phyloP scores from a whole-genome alignment of 2,329 filamentous ascomycete species.

The Apiospora sp. region DNA sequence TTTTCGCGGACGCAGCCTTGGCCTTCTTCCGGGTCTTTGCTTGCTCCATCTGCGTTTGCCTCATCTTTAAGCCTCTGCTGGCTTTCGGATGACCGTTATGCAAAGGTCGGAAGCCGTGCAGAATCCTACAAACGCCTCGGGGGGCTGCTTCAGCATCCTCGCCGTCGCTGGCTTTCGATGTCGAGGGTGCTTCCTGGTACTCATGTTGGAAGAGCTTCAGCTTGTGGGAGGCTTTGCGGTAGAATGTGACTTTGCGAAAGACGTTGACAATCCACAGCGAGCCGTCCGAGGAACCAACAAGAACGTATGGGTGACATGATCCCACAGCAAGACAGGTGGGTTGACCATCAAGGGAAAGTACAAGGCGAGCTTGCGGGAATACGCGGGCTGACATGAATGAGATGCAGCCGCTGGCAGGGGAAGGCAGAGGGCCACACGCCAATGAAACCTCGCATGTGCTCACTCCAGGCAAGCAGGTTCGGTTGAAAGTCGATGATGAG shows the following conservation, averaged over 20 bases:
- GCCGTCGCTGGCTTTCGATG: slow-evolving; percentile 30
- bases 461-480: slow-evolving; percentile 61
- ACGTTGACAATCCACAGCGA: slow-evolving; percentile 59
- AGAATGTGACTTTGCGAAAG: slow-evolving; percentile 52
- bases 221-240: slow-evolving; percentile 50
- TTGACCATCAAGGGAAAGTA: slow-evolving; percentile 59
- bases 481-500: slow-evolving; percentile 61
- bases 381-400: slow-evolving; percentile 61
- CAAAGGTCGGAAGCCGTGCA: slow-evolving; percentile 60
- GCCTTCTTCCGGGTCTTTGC: slow-evolving; percentile 47
- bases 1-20: slow-evolving; percentile 27
- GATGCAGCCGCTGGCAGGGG: slow-evolving; percentile 60
- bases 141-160: slow-evolving; percentile 38
- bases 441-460: slow-evolving; percentile 63
- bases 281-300: slow-evolving; percentile 62
- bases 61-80: slow-evolving; percentile 46
- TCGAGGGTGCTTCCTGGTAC: slow-evolving; percentile 49
- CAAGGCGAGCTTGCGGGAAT: slow-evolving; percentile 60
- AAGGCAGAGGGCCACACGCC: slow-evolving; percentile 60
- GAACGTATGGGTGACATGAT: slow-evolving; percentile 59
- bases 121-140: slow-evolving; percentile 59
- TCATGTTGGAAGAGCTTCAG: slow-evolving; percentile 62
- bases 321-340: slow-evolving; percentile 60
- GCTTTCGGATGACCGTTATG: slow-evolving; percentile 56
- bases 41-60: slow-evolving; percentile 39